Percentiles rank a stretch among this genome's conserved stretches.
Evolutionary conservation across 208 protist genomes (phyloP).

Genomic region (Trypanosoma conorhini): DNA sequence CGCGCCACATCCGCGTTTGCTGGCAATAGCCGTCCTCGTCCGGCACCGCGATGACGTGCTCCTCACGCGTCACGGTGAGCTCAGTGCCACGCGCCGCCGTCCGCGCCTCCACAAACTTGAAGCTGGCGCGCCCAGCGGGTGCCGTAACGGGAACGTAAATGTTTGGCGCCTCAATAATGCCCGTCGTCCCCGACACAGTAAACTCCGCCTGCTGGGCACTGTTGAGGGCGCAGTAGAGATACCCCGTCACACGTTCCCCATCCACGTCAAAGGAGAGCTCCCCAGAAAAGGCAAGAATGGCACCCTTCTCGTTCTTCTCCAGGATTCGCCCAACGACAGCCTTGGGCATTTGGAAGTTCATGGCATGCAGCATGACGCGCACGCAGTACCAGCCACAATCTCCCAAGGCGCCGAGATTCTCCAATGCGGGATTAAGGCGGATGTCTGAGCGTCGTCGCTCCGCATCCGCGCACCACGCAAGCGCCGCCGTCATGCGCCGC

Average conservation of each 20-base stretch:
- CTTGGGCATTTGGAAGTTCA: slow-evolving; percentile 55
- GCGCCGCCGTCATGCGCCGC: slow-evolving; percentile 51
- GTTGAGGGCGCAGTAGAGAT: slow-evolving; percentile 30
- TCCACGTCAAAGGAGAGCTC: slow-evolving; percentile 47
- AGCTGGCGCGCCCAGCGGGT: slow-evolving; percentile 13
- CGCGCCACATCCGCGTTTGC: slow-evolving; percentile 59
- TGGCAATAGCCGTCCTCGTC: slow-evolving; percentile 43
- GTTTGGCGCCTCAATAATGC: slow-evolving; percentile 40
- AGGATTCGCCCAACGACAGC: slow-evolving; percentile 45
- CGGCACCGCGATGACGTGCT: slow-evolving; percentile 35
- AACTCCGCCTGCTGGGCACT: slow-evolving; percentile 35
- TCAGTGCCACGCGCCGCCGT: slow-evolving; percentile 13
- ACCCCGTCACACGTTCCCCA: neutral
- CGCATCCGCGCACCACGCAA: slow-evolving; percentile 48
- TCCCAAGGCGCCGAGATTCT: slow-evolving; percentile 67
- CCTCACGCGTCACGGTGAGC: slow-evolving; percentile 28
- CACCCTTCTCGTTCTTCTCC: neutral
- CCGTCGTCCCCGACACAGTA: slow-evolving; percentile 39
- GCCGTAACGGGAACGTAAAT: slow-evolving; percentile 35
- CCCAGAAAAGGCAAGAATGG: slow-evolving; percentile 38
- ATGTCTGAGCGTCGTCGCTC: slow-evolving; percentile 58
- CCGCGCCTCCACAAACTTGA: slow-evolving; percentile 32
- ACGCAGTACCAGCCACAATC: slow-evolving; percentile 84
- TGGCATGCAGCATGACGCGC: slow-evolving; percentile 61
- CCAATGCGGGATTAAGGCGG: slow-evolving; percentile 50